Base-by-base conservation (phyloP, 352 stramenopile genomes). In the Phytopythium mirpurense region DNA sequence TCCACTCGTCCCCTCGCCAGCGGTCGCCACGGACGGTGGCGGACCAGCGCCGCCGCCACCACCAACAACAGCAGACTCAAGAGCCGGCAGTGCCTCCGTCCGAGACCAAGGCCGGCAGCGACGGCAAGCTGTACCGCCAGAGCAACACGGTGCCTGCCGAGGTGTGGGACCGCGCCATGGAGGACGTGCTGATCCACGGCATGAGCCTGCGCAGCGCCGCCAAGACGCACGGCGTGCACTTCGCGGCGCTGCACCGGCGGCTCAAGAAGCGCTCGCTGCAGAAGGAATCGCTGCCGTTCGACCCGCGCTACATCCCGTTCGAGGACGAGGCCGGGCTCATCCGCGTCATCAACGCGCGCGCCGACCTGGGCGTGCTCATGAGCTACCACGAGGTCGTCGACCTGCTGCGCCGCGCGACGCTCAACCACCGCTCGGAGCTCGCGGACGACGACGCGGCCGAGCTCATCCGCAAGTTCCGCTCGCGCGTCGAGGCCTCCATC, bases 311-410 rank as follows among this genome's bases (percentile, higher is more conserved):
- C 47, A 82, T 88, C 23, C 68, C 73, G 9, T 79, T 81, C 14
- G 78, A 87, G 44, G 82, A 92, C 54, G 78, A 86, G 61, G 69
- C 72, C 29, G 77, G 77, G 0, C 65, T 90, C 16, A 68, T 92
- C 31, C 74, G 78, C 34, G 81, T 92, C 8, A 80, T 90, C 27
- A 69, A 82, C 36, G 72, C 82, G 7, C 77, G 77, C 9, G 78
- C 78, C 11, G 74, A 88, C n/a, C 66, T 90, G 24, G 78, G 82
- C 14, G 63, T 92, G 11, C 52, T 87, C 27, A 80, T 90, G 73
- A 81, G 60, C 10, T 87, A 83, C 43, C 78, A 78, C 0, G 78
- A 92, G 29, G 55, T 90, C 42, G 71, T 76, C 26, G 71, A 88
- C n/a, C 50, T 92, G 21, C 57, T 88, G 10, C 65, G 83, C 21